Conservation (phyloP, 768 basidiomycete species). For the Amanita polypyramis region DNA sequence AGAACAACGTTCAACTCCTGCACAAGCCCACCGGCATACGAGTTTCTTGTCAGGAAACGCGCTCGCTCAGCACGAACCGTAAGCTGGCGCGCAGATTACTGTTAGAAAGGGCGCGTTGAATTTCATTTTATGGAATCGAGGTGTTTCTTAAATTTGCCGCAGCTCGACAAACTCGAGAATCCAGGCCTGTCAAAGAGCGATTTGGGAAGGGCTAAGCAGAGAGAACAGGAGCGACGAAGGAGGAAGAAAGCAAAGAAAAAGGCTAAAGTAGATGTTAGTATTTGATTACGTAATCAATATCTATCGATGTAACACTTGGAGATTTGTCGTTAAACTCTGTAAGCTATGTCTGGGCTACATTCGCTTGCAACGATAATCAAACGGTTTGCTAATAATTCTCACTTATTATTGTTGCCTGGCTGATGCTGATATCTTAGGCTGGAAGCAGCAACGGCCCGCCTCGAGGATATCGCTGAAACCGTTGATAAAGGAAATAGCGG, state of each 20-base stretch:
- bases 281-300: conserved; percentile 7
- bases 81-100: conserved; percentile 64
- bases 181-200: conserved; percentile 70
- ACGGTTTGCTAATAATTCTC: conserved; percentile 43
- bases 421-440: conserved; percentile 35
- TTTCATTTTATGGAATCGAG: conserved; percentile 13
- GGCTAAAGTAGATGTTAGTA: conserved; percentile 19
- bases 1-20: conserved; percentile 82
- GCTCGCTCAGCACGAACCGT: conserved; percentile 73
- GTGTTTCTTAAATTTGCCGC: conserved; percentile 15
- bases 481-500: background rate
- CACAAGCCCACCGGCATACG: conserved; percentile 86
- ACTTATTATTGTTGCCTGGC: background rate
- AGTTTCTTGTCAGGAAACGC: conserved; percentile 81
- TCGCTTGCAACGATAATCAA: conserved; percentile 78
- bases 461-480: conserved; percentile 78
- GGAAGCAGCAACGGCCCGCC: conserved; percentile 86
- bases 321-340: background rate
- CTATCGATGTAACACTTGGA: no score
- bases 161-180: conserved; percentile 67
- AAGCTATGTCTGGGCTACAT: conserved; percentile 43
- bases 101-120: conserved; percentile 59
- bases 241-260: conserved; percentile 76
- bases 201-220: conserved; percentile 57
- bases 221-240: conserved; percentile 64